These are phyloP conservation scores for Euryodendron excelsum DNA, from an alignment of 148 eudicot genomes.

Conservation along the genomic window DNA sequence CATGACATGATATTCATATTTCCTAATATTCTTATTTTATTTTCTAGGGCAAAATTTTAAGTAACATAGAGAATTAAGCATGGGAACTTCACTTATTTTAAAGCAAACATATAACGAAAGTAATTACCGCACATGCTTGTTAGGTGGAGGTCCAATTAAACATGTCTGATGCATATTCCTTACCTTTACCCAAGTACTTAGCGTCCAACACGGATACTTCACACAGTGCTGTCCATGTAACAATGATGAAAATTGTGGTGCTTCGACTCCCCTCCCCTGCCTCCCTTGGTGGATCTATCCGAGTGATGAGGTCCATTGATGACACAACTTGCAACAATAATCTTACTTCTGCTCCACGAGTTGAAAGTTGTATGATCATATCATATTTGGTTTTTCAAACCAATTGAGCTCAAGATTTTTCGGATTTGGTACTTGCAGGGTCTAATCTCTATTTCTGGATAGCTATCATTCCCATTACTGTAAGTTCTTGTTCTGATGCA, in stretches of 20 bases:
- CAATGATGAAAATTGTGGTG: background rate
- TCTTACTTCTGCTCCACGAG: background rate
- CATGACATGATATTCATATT: background rate
- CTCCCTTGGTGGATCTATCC: background rate
- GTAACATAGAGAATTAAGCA: background rate
- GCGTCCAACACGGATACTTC: too few species aligned
- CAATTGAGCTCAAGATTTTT: background rate
- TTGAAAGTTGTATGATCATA: background rate
- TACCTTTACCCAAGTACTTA: too few species aligned
- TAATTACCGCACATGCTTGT: too few species aligned
- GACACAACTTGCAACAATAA: background rate
- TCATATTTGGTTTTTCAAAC: background rate
- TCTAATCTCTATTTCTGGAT: slow-evolving; percentile 97
- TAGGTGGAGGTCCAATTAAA: background rate
- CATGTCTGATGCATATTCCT: background rate
- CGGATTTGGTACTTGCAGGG: slow-evolving; percentile 46
- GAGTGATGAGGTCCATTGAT: background rate
- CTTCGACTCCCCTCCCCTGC: background rate
- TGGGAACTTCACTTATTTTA: background rate
- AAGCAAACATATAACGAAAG: background rate
- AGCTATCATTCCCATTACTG: slow-evolving; percentile 79
- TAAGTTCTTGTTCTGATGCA: slow-evolving; percentile 42
- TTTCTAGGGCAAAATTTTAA: background rate
- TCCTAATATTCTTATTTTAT: background rate
- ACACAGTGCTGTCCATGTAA: too few species aligned